These are phyloP conservation scores for Hypomontagnella submonticulosa DNA, from an alignment of 495 filamentous ascomycete genomes.

Conservation along the genomic window DNA sequence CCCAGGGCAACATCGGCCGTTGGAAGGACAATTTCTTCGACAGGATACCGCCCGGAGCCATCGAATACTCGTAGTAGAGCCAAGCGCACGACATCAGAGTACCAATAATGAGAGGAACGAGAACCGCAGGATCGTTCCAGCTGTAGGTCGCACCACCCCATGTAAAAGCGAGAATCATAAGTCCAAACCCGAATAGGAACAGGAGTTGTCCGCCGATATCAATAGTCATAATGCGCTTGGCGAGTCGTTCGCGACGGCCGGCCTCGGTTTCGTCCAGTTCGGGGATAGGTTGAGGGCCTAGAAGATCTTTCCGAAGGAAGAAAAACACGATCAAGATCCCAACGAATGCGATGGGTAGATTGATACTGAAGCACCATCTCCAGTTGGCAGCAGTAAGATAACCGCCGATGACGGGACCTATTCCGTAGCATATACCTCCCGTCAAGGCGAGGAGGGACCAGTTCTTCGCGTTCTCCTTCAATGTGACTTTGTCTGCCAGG, in stretches of 20 bases:
- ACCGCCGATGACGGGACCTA: conserved; percentile 66
- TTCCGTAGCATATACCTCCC: conserved; percentile 60
- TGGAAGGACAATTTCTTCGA: conserved; percentile 58
- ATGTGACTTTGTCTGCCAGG: conserved; percentile 65
- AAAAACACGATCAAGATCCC: conserved; percentile 54
- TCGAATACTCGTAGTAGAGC: conserved; percentile 65
- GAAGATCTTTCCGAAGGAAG: conserved; percentile 52
- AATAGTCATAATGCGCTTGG: conserved; percentile 59
- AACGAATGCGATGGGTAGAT: conserved; percentile 59
- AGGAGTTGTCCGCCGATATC: conserved; percentile 66
- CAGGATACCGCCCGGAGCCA: conserved; percentile 59
- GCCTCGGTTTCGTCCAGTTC: conserved; percentile 39
- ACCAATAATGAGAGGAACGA: conserved; percentile 64
- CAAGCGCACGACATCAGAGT: conserved; percentile 58
- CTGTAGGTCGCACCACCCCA: conserved; percentile 68
- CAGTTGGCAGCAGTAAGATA: conserved; percentile 58
- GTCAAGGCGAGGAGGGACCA: conserved; percentile 66
- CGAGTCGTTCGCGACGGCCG: conserved; percentile 29
- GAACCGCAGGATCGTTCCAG: conserved; percentile 62
- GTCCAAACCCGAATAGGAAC: conserved; percentile 68
- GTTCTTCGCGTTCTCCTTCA: conserved; percentile 67
- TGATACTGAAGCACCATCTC: conserved; percentile 70
- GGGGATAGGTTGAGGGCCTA: conserved; percentile 52
- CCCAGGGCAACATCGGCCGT: conserved; percentile 67
- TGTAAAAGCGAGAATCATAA: conserved; percentile 66